Percentiles rank a stretch among this genome's conserved stretches.
Conservation (phyloP, 2,329 filamentous ascomycete species). For the Penicillium psychrosexuale region DNA sequence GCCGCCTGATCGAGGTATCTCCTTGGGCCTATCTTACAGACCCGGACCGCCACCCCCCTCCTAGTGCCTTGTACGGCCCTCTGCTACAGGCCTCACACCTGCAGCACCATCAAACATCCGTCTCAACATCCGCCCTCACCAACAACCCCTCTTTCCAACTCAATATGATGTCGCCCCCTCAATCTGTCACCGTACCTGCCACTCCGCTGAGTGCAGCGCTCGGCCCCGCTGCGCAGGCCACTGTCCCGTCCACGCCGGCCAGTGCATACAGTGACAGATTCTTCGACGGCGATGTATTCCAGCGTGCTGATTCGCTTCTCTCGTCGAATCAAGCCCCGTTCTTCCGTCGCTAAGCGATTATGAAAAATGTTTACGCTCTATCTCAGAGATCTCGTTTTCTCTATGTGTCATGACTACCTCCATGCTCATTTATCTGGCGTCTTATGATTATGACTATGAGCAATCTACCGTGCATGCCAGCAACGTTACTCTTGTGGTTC, state of each 20-base stretch:
- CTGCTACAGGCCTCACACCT: slow-evolving; percentile 32
- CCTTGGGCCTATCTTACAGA: slow-evolving; percentile 59
- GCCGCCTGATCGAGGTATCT: slow-evolving; percentile 65
- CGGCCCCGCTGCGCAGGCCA: slow-evolving; percentile 86
- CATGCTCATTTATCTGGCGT: slow-evolving; percentile 2
- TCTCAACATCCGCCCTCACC: slow-evolving; percentile 25
- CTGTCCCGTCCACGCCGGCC: slow-evolving; percentile 64
- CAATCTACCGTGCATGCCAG: neutral
- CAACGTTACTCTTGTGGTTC: neutral
- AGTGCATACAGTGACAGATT: slow-evolving; percentile 49
- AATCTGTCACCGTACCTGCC: slow-evolving; percentile 65
- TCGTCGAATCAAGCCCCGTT: slow-evolving; percentile 43
- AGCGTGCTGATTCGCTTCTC: slow-evolving; percentile 48
- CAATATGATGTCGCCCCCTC: slow-evolving; percentile 41
- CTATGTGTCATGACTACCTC: neutral
- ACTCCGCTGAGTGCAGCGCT: slow-evolving; percentile 87
- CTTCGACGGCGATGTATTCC: slow-evolving; percentile 50
- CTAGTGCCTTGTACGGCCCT: slow-evolving; percentile 33
- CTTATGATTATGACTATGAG: slow-evolving; percentile 15
- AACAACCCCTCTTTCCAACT: slow-evolving; percentile 23
- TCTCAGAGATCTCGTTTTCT: neutral
- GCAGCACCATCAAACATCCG: slow-evolving; percentile 31
- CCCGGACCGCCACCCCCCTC: slow-evolving; percentile 30
- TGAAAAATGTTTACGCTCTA: slow-evolving; percentile 17
- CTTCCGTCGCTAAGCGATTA: slow-evolving; percentile 34